Conservation (phyloP, 495 filamentous ascomycete species). For the Penicillium canescens region DNA sequence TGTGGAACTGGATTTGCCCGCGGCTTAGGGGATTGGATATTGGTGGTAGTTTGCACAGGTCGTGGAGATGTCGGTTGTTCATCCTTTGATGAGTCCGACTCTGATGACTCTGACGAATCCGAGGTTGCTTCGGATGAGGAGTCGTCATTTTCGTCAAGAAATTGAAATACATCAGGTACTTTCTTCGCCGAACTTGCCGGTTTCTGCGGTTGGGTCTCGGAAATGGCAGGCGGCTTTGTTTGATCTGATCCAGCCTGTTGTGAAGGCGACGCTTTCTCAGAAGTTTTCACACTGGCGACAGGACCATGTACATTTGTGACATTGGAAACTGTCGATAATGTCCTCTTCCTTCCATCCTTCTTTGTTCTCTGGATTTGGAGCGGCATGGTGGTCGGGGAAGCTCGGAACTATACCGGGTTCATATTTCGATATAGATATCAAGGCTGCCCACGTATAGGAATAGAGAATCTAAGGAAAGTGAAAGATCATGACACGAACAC, state of each 20-base stretch:
- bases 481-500: slow-evolving; percentile 18
- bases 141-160: slow-evolving; percentile 33
- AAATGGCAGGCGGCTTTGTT: slow-evolving; percentile 13
- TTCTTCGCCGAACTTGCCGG: slow-evolving; percentile 20
- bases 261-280: slow-evolving; percentile 9
- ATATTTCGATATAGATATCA: slow-evolving; percentile 13
- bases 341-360: slow-evolving; percentile 34
- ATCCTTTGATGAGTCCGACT: slow-evolving; percentile 18
- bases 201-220: slow-evolving; percentile 11
- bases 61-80: slow-evolving; percentile 8
- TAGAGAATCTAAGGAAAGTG: neutral
- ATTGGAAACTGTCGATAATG: slow-evolving; percentile 31
- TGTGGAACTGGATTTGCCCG: slow-evolving; percentile 17
- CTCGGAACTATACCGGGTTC: slow-evolving; percentile 15
- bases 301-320: slow-evolving; percentile 20
- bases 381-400: slow-evolving; percentile 30
- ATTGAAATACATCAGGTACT: slow-evolving; percentile 45
- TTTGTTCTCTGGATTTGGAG: slow-evolving; percentile 32
- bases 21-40: slow-evolving; percentile 25
- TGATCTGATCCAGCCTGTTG: slow-evolving; percentile 17
- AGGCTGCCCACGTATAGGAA: slow-evolving; percentile 19
- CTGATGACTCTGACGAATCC: slow-evolving; percentile 18
- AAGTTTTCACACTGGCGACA: slow-evolving; percentile 20
- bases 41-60: slow-evolving; percentile 10
- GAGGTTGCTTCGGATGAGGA: slow-evolving; percentile 23